Conservation (phyloP, 1,284 basidiomycete species). For the Papiliotrema fonsecae region DNA sequence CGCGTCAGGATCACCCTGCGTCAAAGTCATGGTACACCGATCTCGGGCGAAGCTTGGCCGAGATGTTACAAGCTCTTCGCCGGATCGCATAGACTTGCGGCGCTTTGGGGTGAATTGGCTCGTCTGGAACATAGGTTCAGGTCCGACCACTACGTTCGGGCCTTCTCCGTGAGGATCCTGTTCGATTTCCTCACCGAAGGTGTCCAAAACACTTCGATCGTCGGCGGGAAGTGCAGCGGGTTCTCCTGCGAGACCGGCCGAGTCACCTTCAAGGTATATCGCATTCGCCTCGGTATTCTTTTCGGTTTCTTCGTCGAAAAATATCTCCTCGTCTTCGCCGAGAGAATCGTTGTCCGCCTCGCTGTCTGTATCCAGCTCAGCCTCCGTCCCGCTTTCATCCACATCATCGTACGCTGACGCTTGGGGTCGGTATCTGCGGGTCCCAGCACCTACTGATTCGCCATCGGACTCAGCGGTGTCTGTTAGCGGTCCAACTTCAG, state of each 20-base stretch:
- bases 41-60: conserved; percentile 85
- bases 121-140: conserved; percentile 37
- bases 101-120: conserved; percentile 16
- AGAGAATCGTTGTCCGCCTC: conserved; percentile 48
- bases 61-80: conserved; percentile 56
- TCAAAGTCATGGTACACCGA: conserved; percentile 82
- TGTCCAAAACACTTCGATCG: conserved; percentile 47
- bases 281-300: conserved; percentile 71
- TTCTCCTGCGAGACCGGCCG: conserved; percentile 18
- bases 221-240: no score
- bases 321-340: conserved; percentile 46
- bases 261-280: conserved; percentile 48
- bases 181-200: conserved; percentile 54
- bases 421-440: conserved; percentile 49
- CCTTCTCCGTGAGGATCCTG: conserved; percentile 51
- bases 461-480: conserved; percentile 60
- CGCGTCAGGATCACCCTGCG: conserved; percentile 70
- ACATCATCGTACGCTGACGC: conserved; percentile 42
- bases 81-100: conserved; percentile 31
- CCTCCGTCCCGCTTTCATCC: conserved; percentile 30
- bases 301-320: conserved; percentile 72
- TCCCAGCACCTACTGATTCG: conserved; percentile 50
- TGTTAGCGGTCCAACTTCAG: conserved; percentile 62
- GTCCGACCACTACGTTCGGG: conserved; percentile 69
- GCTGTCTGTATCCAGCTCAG: conserved; percentile 31